Evolutionary conservation across 2,329 filamentous ascomycete species (phyloP), one percentile per base, ranked within the genome.

Genomic region (Xylaria arbuscula): DNA sequence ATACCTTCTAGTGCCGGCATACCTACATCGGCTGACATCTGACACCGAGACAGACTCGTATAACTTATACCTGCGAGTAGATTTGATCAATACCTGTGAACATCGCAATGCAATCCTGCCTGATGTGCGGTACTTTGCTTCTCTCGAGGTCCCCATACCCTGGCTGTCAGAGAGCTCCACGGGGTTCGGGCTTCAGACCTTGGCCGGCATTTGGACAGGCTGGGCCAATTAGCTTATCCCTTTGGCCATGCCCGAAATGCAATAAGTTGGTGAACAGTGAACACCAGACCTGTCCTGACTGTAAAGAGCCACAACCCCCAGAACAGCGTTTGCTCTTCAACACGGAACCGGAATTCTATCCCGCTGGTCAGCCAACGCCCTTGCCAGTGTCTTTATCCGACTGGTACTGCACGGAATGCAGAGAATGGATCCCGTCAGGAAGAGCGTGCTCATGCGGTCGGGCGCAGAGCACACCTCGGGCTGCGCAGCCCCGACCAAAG

Each of bases 231-330:
- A 19, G 7, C 9, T 3, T 38, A 3, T 34, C 50, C 7, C 4
- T 3, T 4, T 56, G 61, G 61, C 2, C 15, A 17, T 62, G 59
- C n/a, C 9, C 36, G 6, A 45, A 32, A 5, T 62, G 59, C 38
- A 17, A 15, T 1, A 3, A 11, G 10, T 11, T 4, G 8, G 50
- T 55, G 45, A 15, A 8, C 6, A 19, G 36, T 15, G 3, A 45
- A 38, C 28, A 28, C 28, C 22, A 17, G 13, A 17, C 47, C 1
- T 54, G 50, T 32, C 17, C 36, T n/a, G 10, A 10, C 1, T 54
- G 51, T 10, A 10, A 10, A 1, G 3, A 7, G 8, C 8, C 7
- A 3, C 6, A 19, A 36, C 34, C 32, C 6, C n/a, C 34, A 19
- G n/a, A 22, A 32, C 15, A 56, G 15, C 17, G 17, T 17, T 55